Percentiles rank a stretch among this genome's conserved stretches.
Conservation (phyloP, 495 filamentous ascomycete species). For the Acidomyces sp. region DNA sequence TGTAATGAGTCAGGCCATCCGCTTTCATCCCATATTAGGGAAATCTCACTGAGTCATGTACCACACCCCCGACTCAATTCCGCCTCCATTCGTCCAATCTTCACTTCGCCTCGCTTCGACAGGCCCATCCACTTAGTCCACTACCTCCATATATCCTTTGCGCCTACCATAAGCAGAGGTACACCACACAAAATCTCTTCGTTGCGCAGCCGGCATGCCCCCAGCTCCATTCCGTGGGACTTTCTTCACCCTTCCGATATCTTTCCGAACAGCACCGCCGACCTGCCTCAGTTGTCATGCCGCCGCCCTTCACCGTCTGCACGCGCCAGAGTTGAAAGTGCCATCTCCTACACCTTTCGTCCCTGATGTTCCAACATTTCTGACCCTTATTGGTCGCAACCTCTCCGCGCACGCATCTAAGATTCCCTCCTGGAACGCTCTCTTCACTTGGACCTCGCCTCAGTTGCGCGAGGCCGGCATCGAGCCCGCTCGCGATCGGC, state of each 20-base stretch:
- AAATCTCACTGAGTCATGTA: no score
- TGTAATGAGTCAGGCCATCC: no score
- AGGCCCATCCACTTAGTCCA: no score
- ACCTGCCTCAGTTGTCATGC: conserved; percentile 13
- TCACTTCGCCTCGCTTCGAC: no score
- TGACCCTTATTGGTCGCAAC: conserved; percentile 79
- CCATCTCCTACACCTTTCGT: conserved; percentile 71
- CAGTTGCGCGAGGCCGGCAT: conserved; percentile 74
- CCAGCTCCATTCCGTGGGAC: no score
- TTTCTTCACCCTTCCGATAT: conserved; percentile 12
- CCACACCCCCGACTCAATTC: no score
- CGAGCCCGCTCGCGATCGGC: conserved; percentile 65
- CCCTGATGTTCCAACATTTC: conserved; percentile 76
- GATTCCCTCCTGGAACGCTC: conserved; percentile 73
- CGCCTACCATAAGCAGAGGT: no score
- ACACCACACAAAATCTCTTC: no score
- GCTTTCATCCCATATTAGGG: no score
- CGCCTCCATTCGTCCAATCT: no score
- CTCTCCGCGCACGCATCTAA: conserved; percentile 67
- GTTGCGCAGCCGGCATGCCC: no score
- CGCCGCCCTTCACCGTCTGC: conserved; percentile 29
- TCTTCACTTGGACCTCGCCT: conserved; percentile 64
- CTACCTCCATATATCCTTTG: no score
- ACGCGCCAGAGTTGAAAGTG: conserved; percentile 24
- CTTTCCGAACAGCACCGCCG: conserved; percentile 2